These are phyloP conservation scores for Knoxdaviesia proteae DNA, from an alignment of 2,329 filamentous ascomycete species.

Conservation along the genomic window DNA sequence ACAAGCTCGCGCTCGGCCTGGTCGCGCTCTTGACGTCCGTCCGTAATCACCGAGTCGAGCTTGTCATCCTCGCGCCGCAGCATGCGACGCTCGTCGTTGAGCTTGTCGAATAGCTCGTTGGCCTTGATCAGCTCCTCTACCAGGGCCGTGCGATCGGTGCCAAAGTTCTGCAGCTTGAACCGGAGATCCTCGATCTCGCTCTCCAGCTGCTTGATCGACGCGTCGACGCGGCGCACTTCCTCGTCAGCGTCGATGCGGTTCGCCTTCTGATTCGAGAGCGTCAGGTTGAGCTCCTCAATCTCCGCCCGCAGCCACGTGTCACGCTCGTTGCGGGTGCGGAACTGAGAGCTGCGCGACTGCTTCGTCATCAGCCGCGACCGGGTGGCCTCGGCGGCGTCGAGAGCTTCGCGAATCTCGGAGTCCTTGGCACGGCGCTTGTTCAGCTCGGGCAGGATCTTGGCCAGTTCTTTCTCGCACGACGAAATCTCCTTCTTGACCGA, in stretches of 20 bases:
- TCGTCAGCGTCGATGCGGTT: constrained; percentile 70
- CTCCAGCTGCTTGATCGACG: constrained; percentile 51
- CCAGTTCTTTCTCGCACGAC: constrained; percentile 56
- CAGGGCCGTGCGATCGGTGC: constrained; percentile 50
- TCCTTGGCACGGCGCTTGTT: constrained; percentile 55
- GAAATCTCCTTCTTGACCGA: constrained; percentile 55
- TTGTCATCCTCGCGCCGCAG: constrained; percentile 81
- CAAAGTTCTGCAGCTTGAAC: constrained; percentile 57
- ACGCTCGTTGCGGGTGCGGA: constrained; percentile 71
- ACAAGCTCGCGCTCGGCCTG: constrained; percentile 59
- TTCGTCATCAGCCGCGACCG: constrained; percentile 74
- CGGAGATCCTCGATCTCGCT: constrained; percentile 50
- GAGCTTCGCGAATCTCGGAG: constrained; percentile 42
- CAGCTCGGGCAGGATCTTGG: constrained; percentile 56
- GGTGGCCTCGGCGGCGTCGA: constrained; percentile 56
- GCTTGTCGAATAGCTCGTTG: constrained; percentile 55
- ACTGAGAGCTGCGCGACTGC: constrained; percentile 72
- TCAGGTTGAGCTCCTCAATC: constrained; percentile 58
- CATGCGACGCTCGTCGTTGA: constrained; percentile 72
- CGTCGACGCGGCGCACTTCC: constrained; percentile 53
- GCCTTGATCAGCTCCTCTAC: constrained; percentile 56
- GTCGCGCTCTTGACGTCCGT: constrained; percentile 56
- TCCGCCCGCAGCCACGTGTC: constrained; percentile 66
- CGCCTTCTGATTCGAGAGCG: constrained; percentile 60
- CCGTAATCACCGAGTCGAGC: constrained; percentile 55